Evolutionary conservation across 176 grass and related monocot genomes (phyloP).

Genomic region (Aegilops bicornis): DNA sequence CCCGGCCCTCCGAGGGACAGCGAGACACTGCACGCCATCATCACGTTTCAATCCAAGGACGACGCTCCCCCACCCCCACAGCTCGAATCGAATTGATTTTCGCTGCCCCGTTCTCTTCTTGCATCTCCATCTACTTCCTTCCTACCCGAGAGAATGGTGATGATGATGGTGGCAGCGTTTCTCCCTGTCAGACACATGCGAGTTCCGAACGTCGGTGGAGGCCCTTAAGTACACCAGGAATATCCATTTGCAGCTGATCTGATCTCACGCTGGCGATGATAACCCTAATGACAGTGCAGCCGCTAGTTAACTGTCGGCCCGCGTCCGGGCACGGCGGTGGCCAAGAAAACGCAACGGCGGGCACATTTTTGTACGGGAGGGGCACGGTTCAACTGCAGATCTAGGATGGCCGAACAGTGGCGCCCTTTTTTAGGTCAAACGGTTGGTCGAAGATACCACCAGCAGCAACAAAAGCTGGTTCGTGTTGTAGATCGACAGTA

Average conservation of each 20-base stretch:
- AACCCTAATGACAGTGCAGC: neutral
- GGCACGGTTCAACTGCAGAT: neutral
- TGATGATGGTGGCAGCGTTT: neutral
- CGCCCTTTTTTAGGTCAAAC: neutral
- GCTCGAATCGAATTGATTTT: neutral
- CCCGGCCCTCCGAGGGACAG: neutral
- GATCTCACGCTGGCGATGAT: neutral
- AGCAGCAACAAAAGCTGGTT: neutral
- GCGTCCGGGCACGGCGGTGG: no score
- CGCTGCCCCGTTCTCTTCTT: neutral
- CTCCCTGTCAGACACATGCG: neutral
- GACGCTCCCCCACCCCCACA: neutral
- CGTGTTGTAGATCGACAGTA: neutral
- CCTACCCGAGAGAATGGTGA: neutral
- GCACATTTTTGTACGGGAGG: neutral
- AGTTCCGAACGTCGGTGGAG: conserved; percentile 23
- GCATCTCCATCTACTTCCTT: neutral
- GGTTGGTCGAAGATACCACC: neutral
- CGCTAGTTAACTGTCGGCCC: neutral
- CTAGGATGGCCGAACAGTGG: neutral
- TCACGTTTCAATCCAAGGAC: neutral
- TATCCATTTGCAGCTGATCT: neutral
- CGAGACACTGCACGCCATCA: neutral
- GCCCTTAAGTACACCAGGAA: neutral
- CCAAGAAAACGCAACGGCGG: neutral